A percentile compares a stretch with the other conserved stretches of the same genome.
phyloP scores from a whole-genome alignment of 78 protist genomes.

The Chrysochromulina tobinii region DNA sequence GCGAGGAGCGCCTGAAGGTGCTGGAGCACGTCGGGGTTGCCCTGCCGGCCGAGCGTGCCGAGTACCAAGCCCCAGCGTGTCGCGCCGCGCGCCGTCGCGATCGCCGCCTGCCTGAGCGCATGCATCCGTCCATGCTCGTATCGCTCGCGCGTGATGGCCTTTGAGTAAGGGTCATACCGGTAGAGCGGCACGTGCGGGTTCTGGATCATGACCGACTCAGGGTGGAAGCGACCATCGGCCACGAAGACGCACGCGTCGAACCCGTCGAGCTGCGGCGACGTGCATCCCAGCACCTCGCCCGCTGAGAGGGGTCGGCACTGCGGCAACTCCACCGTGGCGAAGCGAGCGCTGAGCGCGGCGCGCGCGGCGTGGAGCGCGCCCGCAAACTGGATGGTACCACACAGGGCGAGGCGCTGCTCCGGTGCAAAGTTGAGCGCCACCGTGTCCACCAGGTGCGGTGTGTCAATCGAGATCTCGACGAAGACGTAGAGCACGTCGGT shows the following conservation, averaged over 20 bases:
- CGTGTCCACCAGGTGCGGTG: background rate
- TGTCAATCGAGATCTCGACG: constrained; percentile 41
- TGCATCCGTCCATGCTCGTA: constrained; percentile 81
- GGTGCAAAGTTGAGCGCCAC: background rate
- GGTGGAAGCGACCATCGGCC: constrained; percentile 98
- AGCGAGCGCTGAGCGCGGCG: background rate
- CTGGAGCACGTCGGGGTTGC: constrained; percentile 75
- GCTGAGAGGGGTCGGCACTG: constrained; percentile 92
- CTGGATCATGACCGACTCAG: constrained; percentile 92
- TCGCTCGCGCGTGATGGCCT: constrained; percentile 60
- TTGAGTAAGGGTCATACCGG: constrained; percentile 88
- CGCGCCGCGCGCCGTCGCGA: constrained; percentile 42
- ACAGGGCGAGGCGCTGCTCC: background rate
- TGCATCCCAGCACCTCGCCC: constrained; percentile 94
- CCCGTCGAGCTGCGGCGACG: constrained; percentile 77
- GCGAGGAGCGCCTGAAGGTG: background rate
- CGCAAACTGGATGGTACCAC: constrained; percentile 34
- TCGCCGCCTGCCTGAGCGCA: constrained; percentile 49
- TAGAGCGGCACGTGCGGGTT: constrained; percentile 91
- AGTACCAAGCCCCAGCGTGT: constrained; percentile 54
- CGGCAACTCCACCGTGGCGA: constrained; percentile 62
- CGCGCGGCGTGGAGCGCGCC: constrained; percentile 9
- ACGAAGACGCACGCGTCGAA: constrained; percentile 43
- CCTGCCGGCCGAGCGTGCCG: constrained; percentile 97
- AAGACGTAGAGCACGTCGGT: constrained; percentile 39